These are phyloP conservation scores for Tilletia indica DNA, from an alignment of 1,284 basidiomycete species.

Conservation along the genomic window DNA sequence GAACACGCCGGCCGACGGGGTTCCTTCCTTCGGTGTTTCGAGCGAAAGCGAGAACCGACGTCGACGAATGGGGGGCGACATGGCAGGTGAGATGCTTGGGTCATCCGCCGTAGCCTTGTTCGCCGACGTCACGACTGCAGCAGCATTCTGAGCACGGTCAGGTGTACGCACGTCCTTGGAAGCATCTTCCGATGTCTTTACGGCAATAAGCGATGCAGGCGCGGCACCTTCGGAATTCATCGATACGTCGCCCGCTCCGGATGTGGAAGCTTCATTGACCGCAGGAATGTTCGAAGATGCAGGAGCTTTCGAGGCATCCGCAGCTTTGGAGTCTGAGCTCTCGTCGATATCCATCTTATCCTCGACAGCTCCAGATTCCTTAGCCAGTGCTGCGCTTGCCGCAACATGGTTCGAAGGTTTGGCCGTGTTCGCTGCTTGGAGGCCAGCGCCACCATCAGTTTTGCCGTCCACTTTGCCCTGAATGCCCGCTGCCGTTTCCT, in stretches of 20 bases:
- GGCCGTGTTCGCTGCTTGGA: no score
- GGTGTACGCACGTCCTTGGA: not conserved
- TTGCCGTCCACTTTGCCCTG: not conserved
- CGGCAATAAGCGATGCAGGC: no score
- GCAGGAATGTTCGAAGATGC: no score
- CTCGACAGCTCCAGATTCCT: no score
- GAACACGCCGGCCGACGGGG: conserved; percentile 3
- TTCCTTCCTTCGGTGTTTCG: not conserved
- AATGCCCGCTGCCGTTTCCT: not conserved
- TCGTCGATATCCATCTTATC: no score
- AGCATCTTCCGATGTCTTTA: not conserved
- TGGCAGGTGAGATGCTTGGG: not conserved
- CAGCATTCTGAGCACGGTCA: not conserved
- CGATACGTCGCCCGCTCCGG: no score
- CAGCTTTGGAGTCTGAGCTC: no score
- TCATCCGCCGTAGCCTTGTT: not conserved
- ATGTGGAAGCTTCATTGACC: no score
- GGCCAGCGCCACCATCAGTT: not conserved
- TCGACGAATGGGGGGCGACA: conserved; percentile 5
- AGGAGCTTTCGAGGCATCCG: no score
- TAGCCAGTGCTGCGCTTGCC: no score
- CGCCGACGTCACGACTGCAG: not conserved
- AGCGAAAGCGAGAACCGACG: not conserved
- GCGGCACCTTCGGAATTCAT: no score
- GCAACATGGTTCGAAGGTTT: no score